A percentile compares a stretch with the other conserved stretches of the same genome.
Evolutionary conservation across 495 filamentous ascomycete genomes (phyloP).

Genomic region (Penicillium paradoxum): DNA sequence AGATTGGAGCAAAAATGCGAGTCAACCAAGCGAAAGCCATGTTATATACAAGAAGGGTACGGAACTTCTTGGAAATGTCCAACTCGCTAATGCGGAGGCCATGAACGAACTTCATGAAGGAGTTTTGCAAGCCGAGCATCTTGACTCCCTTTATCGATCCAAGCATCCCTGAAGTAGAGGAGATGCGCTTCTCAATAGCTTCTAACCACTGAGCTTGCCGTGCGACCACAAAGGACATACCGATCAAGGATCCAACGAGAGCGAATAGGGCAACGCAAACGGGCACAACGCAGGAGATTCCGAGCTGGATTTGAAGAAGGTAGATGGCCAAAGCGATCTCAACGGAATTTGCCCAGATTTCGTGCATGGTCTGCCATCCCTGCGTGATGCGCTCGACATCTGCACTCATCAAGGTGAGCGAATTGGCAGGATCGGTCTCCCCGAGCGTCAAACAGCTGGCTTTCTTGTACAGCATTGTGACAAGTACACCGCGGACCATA

Average conservation of each 20-base stretch:
- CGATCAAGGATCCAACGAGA: slow-evolving; percentile 33
- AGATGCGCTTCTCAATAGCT: slow-evolving; percentile 48
- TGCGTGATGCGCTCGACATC: slow-evolving; percentile 52
- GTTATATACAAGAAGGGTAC: slow-evolving; percentile 51
- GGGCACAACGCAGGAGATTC: slow-evolving; percentile 48
- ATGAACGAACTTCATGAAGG: slow-evolving; percentile 40
- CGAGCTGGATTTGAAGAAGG: slow-evolving; percentile 53
- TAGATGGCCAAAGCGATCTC: slow-evolving; percentile 57
- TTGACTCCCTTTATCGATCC: slow-evolving; percentile 59
- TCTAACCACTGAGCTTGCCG: slow-evolving; percentile 26
- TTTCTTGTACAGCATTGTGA: slow-evolving; percentile 52
- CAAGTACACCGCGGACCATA: slow-evolving; percentile 55
- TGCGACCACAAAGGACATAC: slow-evolving; percentile 25
- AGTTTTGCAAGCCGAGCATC: slow-evolving; percentile 51
- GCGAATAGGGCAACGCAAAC: slow-evolving; percentile 46
- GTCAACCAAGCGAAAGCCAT: slow-evolving; percentile 51
- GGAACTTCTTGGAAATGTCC: slow-evolving; percentile 49
- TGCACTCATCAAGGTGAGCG: slow-evolving; percentile 60
- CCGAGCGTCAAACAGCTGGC: slow-evolving; percentile 40
- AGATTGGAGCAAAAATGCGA: slow-evolving; percentile 47
- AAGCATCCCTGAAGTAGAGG: slow-evolving; percentile 49
- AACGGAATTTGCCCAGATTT: slow-evolving; percentile 54
- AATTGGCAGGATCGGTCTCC: slow-evolving; percentile 45
- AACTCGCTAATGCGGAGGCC: slow-evolving; percentile 53
- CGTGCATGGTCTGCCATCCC: slow-evolving; percentile 48